Conservation (phyloP, 2,329 filamentous ascomycete species). For the Aspergillus sp. region DNA sequence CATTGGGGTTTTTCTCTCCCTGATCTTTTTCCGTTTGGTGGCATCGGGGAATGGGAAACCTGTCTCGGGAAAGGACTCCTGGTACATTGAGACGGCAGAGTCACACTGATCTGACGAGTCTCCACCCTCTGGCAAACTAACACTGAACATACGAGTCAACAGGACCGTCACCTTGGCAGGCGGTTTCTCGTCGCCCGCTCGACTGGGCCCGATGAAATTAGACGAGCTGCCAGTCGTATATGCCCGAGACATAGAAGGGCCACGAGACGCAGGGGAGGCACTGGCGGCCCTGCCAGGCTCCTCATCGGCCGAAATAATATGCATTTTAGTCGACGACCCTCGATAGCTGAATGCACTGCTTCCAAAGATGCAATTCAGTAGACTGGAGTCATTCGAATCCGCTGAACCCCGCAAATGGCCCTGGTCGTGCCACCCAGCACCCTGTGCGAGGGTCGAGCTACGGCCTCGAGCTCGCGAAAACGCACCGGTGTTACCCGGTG, state of each 20-base stretch:
- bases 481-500: constrained; percentile 28
- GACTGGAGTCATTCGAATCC: constrained; percentile 46
- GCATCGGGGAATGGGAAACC: constrained; percentile 33
- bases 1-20: constrained; percentile 49
- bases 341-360: constrained; percentile 50
- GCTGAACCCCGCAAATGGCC: constrained; percentile 30
- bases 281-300: constrained; percentile 19
- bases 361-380: constrained; percentile 54
- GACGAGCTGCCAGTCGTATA: constrained; percentile 31
- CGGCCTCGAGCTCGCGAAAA: constrained; percentile 37
- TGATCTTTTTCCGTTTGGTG: constrained; percentile 38
- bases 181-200: constrained; percentile 28
- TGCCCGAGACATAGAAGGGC: constrained; percentile 26
- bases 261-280: constrained; percentile 23
- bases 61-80: constrained; percentile 26
- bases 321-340: constrained; percentile 54
- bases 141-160: constrained; percentile 53
- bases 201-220: constrained; percentile 17
- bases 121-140: constrained; percentile 43
- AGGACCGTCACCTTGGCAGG: constrained; percentile 46
- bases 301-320: constrained; percentile 44
- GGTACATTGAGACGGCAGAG: constrained; percentile 21
- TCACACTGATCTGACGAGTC: constrained; percentile 28
- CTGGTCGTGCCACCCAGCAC: constrained; percentile 23
- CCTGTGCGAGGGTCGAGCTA: constrained; percentile 38